phyloP scores from a whole-genome alignment of 768 basidiomycete species.

The Lyophyllum atratum region DNA sequence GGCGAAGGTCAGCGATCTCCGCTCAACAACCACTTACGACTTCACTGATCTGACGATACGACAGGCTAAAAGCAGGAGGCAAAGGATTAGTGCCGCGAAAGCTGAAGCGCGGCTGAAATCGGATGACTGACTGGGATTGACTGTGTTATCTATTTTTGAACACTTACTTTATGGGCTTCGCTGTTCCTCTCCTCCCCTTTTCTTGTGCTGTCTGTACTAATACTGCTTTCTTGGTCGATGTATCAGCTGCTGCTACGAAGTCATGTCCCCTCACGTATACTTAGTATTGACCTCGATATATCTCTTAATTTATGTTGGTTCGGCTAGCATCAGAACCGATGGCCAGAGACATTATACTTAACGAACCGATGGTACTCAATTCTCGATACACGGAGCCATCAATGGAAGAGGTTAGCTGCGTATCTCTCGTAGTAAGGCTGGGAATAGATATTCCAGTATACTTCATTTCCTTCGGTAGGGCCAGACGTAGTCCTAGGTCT shows the following conservation, averaged over 20 bases:
- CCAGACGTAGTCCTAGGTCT: no score
- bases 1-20: conserved; percentile 17
- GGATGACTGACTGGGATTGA: conserved; percentile 5
- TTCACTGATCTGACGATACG: not conserved
- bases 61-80: conserved; percentile 19
- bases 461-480: no score
- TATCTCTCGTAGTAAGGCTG: no score
- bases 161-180: not conserved
- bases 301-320: not conserved
- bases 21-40: not conserved
- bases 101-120: conserved; percentile 10
- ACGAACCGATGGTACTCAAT: no score
- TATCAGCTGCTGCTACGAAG: conserved; percentile 2
- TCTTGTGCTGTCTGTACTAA: conserved; percentile 15
- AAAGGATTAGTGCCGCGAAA: conserved; percentile 12
- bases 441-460: no score
- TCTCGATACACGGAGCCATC: no score
- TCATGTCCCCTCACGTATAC: not conserved
- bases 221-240: conserved; percentile 9
- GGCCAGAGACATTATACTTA: no score
- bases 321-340: no score
- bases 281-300: not conserved
- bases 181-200: not conserved
- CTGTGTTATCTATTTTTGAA: not conserved
- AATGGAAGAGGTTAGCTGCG: no score